phyloP scores from a whole-genome alignment of 306 rosid species.

The Trifolium dubium region DNA sequence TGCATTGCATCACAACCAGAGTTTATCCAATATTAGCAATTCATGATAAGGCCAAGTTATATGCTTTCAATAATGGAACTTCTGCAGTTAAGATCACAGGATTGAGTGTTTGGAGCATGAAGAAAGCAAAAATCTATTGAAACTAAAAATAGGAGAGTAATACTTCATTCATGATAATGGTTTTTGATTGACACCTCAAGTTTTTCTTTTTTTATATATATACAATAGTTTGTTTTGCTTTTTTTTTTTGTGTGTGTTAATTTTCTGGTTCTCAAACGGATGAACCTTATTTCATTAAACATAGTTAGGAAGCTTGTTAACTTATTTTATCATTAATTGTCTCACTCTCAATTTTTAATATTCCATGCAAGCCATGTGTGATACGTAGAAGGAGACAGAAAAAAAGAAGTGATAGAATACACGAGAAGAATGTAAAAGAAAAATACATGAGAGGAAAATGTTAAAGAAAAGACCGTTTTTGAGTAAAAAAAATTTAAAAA shows the following conservation, averaged over 20 bases:
- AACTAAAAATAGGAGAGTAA: neutral
- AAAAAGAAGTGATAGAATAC: neutral
- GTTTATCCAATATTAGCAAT: constrained; percentile 86
- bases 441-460: too few species aligned
- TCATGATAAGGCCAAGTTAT: constrained; percentile 51
- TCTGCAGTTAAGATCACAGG: constrained; percentile 56
- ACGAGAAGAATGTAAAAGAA: neutral
- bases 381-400: neutral
- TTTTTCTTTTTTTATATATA: too few species aligned
- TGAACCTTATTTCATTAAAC: neutral
- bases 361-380: neutral
- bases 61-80: constrained; percentile 75
- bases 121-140: constrained; percentile 56
- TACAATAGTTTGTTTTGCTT: too few species aligned
- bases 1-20: constrained; percentile 64
- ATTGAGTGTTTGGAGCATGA: constrained; percentile 80
- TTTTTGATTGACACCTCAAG: constrained; percentile 2
- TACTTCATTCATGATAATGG: neutral
- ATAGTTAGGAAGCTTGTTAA: neutral
- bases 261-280: too few species aligned
- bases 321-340: neutral
- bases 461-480: too few species aligned
- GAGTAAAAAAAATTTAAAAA: too few species aligned
- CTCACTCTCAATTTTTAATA: neutral
- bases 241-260: too few species aligned